Percentiles rank a stretch among this genome's conserved stretches.
Conservation (phyloP, 2,329 filamentous ascomycete genomes). For the Fusarium protoensiforme region DNA sequence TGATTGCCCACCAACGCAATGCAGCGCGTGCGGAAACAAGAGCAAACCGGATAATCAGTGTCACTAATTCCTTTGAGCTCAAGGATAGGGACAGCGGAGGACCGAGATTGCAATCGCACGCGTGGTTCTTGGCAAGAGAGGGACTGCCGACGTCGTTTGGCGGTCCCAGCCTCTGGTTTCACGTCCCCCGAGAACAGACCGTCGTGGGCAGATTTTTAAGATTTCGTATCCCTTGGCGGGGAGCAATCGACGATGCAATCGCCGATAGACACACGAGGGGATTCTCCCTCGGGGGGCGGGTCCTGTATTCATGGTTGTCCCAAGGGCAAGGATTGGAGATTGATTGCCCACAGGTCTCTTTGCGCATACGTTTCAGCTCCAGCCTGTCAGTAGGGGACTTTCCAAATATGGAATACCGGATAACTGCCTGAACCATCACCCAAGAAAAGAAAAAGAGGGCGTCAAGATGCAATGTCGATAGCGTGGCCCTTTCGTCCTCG, state of each 20-base stretch:
- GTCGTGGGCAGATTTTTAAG: slow-evolving; percentile 20
- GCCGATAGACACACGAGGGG: slow-evolving; percentile 18
- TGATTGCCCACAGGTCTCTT: slow-evolving; percentile 5
- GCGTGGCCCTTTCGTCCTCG: slow-evolving; percentile 6
- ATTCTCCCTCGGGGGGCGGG: slow-evolving; percentile 24
- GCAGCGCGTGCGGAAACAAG: not conserved
- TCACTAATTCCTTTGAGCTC: slow-evolving; percentile 12
- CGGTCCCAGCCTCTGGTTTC: slow-evolving; percentile 9
- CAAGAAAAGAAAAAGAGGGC: not conserved
- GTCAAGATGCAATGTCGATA: not conserved
- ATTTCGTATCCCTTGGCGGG: slow-evolving; percentile 25
- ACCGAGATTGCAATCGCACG: slow-evolving; percentile 18
- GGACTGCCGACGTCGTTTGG: not conserved
- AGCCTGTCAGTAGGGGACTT: not conserved
- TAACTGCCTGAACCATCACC: not conserved
- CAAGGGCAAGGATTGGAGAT: slow-evolving; percentile 22
- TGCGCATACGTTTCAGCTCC: slow-evolving; percentile 35
- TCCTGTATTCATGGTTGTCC: slow-evolving; percentile 12
- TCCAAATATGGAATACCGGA: slow-evolving; percentile 18
- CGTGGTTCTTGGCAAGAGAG: not conserved
- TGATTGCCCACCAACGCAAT: slow-evolving; percentile 13
- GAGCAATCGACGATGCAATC: slow-evolving; percentile 23
- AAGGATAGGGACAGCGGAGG: slow-evolving; percentile 13
- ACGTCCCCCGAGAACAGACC: slow-evolving; percentile 22
- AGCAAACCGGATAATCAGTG: slow-evolving; percentile 6